A percentile compares a stretch with the other conserved stretches of the same genome.
These are phyloP conservation scores for Apiosordaria backusii DNA, from an alignment of 495 filamentous ascomycete species.

Conservation along the genomic window DNA sequence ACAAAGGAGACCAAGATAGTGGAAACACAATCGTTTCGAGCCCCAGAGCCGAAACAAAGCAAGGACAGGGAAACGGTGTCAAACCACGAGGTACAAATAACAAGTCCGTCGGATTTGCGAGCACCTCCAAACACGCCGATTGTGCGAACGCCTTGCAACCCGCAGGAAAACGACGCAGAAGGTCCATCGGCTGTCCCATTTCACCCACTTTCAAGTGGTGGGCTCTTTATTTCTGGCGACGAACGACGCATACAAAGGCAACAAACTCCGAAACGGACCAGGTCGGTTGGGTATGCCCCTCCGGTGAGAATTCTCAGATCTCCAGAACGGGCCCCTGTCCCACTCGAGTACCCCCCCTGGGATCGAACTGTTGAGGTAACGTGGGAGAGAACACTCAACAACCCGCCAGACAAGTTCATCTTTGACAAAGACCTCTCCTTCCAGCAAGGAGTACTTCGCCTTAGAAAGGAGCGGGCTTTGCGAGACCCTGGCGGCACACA, in stretches of 20 bases:
- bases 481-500: not conserved
- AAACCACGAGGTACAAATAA: not conserved
- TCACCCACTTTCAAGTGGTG: not conserved
- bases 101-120: not conserved
- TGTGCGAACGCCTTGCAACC: no score
- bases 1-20: no score
- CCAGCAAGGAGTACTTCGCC: slow-evolving; percentile 15
- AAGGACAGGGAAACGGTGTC: not conserved
- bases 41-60: not conserved
- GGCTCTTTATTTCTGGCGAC: not conserved
- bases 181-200: not conserved
- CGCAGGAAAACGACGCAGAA: not conserved
- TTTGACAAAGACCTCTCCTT: slow-evolving; percentile 14
- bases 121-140: not conserved
- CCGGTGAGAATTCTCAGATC: not conserved
- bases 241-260: not conserved
- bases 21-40: no score
- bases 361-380: slow-evolving; percentile 31
- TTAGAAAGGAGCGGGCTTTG: slow-evolving; percentile 10
- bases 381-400: slow-evolving; percentile 17
- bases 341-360: slow-evolving; percentile 23
- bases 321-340: not conserved
- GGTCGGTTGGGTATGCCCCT: not conserved
- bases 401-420: slow-evolving; percentile 4
- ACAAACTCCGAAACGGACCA: not conserved